Base-by-base conservation (phyloP, 169 alveolate genomes). In the Neospora caninum region DNA sequence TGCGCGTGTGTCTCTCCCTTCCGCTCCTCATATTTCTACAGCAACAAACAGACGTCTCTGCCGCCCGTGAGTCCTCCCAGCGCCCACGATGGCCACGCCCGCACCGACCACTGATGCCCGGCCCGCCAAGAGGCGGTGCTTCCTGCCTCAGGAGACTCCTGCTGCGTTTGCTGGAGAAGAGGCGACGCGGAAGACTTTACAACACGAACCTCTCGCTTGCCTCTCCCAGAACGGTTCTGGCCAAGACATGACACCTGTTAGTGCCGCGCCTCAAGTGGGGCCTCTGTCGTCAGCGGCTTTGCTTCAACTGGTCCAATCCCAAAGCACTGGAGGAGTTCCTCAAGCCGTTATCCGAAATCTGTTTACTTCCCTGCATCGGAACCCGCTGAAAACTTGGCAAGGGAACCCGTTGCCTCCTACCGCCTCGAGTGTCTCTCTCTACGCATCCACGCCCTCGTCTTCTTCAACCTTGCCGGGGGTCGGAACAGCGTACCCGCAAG, bases 71-170 rank as follows among this genome's bases (percentile, higher is more conserved):
- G 73, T 64, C 25, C 73, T 16, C 73, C 16, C 34, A 29, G n/a
- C 73, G 31, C 34, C 73, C n/a, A 64, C 25, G 7, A 64, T 64
- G 73, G 73, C 73, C n/a, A 22, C 73, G 1, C 73, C 73, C n/a
- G 34, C 73, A 64, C 25, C 73, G 25, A 64, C n/a, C 73, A 22
- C 73, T 4, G 73, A 64, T 9, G 73, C 73, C 73, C 25, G 73
- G n/a, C 73, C 73, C 73, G 73, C 73, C 73, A 64, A 64, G 73
- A 16, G 73, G 73, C 73, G 73, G 73, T 64, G 73, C 73, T 16
- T 64, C 73, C 73, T 64, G 73, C 73, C 73, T 64, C 73, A 22
- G 73, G 73, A 64, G 25, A 16, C 25, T 64, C 73, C 73, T 1
- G n/a, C 20, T 64, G 4, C n/a, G 7, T 64, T 22, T 1, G 64